Evolutionary conservation across 192 early-diverging fungal genomes (phyloP), one percentile per base, ranked within the genome.

Genomic region (Phycomyces blakesleeanus): DNA sequence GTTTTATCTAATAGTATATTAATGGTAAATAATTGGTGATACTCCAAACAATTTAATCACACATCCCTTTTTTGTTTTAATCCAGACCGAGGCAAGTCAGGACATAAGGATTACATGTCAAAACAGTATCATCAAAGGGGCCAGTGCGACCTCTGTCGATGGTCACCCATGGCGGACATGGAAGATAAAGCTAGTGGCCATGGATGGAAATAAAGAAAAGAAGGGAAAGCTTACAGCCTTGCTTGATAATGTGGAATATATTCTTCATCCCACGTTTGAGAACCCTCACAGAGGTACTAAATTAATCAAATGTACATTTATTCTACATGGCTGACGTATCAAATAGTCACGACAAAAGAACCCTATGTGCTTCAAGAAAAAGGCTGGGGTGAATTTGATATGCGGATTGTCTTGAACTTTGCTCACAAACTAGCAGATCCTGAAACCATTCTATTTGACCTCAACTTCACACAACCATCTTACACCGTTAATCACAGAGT

Each of bases 331-430:
- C 44, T 47, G 18, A 47, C 18, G 18, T 47, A 47, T n/a, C 18
- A 3, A 38, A 15, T 65, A 85, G 83, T 79, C 16, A 53, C 74
- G 34, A 68, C 62, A 55, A 74, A 73, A 29, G 72, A 78, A 53
- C 83, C 83, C 16, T 85, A 76, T 50, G 58, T 50, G 14, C 67
- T 85, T 7, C 62, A 71, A 47, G 83, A 85, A 59, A 79, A 79
- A 61, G 83, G 83, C 12, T 85, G 83, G 83, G 83, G 83, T 9
- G 83, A 82, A 61, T 85, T 85, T 62, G 83, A 85, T 59, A 74
- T 85, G 70, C 72, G 77, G 38, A 78, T 85, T 38, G 68, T 66
- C 51, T 50, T 85, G 9, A 66, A 81, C 55, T 85, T 81, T 57
- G 60, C 54, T 6, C 74, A 83, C 51, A 78, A 82, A 20, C 42